These are phyloP conservation scores for Sclerospora graminicola DNA, from an alignment of 352 stramenopile genomes.

Conservation along the genomic window DNA sequence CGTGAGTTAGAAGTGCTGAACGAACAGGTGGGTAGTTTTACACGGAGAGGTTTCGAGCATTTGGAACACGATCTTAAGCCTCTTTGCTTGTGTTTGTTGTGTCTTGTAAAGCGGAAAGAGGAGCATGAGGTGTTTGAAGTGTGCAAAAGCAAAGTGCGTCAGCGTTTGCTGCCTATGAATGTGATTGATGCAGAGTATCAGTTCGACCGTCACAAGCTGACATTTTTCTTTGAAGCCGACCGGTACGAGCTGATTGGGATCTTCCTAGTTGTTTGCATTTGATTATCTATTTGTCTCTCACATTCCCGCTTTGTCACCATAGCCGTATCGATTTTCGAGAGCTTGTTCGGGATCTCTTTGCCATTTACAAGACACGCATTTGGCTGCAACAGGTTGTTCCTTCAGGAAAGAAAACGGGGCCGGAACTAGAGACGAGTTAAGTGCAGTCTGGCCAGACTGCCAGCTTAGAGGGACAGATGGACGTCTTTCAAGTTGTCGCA, in stretches of 20 bases:
- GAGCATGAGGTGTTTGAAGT: slow-evolving; percentile 95
- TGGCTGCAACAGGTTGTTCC: slow-evolving; percentile 95
- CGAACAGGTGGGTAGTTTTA: slow-evolving; percentile 52
- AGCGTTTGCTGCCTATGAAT: slow-evolving; percentile 92
- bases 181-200: slow-evolving; percentile 98
- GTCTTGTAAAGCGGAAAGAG: slow-evolving; percentile 68
- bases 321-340: slow-evolving; percentile 96
- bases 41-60: background rate
- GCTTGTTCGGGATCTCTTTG: slow-evolving; percentile 96
- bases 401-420: slow-evolving; percentile 52
- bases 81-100: background rate
- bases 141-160: slow-evolving; percentile 92
- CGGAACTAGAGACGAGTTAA: slow-evolving; percentile 52
- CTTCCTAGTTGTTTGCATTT: background rate
- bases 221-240: slow-evolving; percentile 97
- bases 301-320: background rate
- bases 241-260: slow-evolving; percentile 35
- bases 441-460: background rate
- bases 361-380: slow-evolving; percentile 98
- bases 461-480: slow-evolving; percentile 2
- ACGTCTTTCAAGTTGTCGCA: slow-evolving; percentile 5
- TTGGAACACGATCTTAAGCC: background rate
- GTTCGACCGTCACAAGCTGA: slow-evolving; percentile 97
- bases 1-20: slow-evolving; percentile 88
- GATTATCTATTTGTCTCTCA: background rate